phyloP scores from a whole-genome alignment of 805 yeast genomes.

The Scheffersomyces amazonensis region DNA sequence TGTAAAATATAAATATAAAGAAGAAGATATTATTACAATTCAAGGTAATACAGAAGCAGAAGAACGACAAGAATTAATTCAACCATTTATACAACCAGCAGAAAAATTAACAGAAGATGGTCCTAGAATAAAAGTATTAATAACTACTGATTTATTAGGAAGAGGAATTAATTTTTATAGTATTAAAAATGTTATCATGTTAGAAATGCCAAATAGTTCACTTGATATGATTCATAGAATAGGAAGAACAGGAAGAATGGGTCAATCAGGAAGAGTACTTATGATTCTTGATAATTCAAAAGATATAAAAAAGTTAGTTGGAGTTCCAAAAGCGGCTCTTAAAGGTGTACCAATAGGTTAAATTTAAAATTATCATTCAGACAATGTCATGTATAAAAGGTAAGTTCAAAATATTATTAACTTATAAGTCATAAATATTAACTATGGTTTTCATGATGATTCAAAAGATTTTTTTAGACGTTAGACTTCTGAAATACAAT shows the following conservation, averaged over 20 bases:
- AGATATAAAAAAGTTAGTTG: slow-evolving; percentile 57
- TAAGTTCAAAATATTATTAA: slow-evolving; percentile 1
- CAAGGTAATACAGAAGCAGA: slow-evolving; percentile 63
- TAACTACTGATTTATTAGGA: slow-evolving; percentile 86
- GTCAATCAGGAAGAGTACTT: slow-evolving; percentile 83
- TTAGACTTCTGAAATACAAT: slow-evolving; percentile 37
- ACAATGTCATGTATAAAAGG: slow-evolving; percentile 1
- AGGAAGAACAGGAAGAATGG: slow-evolving; percentile 94
- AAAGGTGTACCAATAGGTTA: slow-evolving; percentile 40
- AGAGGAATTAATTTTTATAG: slow-evolving; percentile 86
- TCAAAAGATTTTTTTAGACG: slow-evolving; percentile 32
- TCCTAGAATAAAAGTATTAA: slow-evolving; percentile 58
- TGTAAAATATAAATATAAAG: slow-evolving; percentile 30
- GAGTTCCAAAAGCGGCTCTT: slow-evolving; percentile 56
- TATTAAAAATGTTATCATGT: slow-evolving; percentile 75
- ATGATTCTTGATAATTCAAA: slow-evolving; percentile 66
- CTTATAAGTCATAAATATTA: neutral
- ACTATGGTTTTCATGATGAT: slow-evolving; percentile 23
- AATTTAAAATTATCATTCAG: neutral
- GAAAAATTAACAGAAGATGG: slow-evolving; percentile 31
- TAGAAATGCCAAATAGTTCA: slow-evolving; percentile 82
- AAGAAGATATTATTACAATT: slow-evolving; percentile 55
- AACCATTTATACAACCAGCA: slow-evolving; percentile 65
- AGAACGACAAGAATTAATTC: slow-evolving; percentile 56
- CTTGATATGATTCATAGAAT: slow-evolving; percentile 87